Evolutionary conservation across 169 alveolate species (phyloP).

Genomic region (Babesia ovis): DNA sequence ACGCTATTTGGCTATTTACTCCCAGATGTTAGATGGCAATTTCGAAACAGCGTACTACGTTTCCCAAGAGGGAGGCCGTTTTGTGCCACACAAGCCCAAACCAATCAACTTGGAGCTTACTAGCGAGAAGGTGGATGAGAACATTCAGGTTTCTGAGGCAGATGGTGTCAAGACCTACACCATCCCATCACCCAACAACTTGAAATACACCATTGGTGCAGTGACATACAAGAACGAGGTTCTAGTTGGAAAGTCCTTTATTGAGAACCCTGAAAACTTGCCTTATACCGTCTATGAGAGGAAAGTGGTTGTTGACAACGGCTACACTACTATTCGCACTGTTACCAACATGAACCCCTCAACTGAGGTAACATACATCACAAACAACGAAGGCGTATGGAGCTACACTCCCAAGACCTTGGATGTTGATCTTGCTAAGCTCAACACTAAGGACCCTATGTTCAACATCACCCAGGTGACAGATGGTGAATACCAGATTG

Average conservation of each 20-base stretch:
- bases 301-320: conserved; percentile 1
- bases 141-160: neutral
- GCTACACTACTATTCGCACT: conserved; percentile 21
- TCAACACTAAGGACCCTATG: conserved; percentile 4
- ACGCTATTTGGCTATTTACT: conserved; percentile 22
- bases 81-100: neutral
- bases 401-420: conserved; percentile 21
- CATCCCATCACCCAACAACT: conserved; percentile 27
- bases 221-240: conserved; percentile 10
- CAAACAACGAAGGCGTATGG: conserved; percentile 18
- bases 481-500: conserved; percentile 7
- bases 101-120: conserved; percentile 27
- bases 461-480: conserved; percentile 12
- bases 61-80: neutral
- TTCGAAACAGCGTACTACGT: neutral
- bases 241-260: conserved; percentile 16
- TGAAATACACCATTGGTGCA: conserved; percentile 32
- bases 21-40: conserved; percentile 14
- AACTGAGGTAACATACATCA: conserved; percentile 14
- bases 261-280: conserved; percentile 13
- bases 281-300: conserved; percentile 16
- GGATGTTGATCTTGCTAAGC: conserved; percentile 8
- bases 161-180: conserved; percentile 5
- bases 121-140: neutral
- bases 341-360: conserved; percentile 5